A percentile compares a stretch with the other conserved stretches of the same genome.
Evolutionary conservation across 768 basidiomycete species (phyloP).

Genomic region (Boletus pseudo-olivaceus): DNA sequence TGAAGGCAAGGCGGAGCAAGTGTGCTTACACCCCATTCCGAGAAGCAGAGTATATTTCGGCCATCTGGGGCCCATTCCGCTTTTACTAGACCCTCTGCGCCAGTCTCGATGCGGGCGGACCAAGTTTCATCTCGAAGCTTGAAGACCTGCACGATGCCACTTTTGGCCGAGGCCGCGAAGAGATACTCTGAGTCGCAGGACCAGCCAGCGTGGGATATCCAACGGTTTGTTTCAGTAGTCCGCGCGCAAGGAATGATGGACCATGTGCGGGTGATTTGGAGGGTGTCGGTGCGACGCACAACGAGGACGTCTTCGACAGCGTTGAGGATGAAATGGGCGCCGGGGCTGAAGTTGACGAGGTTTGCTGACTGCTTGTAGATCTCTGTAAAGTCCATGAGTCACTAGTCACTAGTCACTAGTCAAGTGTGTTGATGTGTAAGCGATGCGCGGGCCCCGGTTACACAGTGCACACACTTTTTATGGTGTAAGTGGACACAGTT

Average conservation of each 20-base stretch:
- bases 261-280: slow-evolving; percentile 83
- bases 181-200: slow-evolving; percentile 87
- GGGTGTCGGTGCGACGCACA: slow-evolving; percentile 78
- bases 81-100: slow-evolving; percentile 78
- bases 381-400: slow-evolving; percentile 80
- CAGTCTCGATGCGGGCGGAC: slow-evolving; percentile 74
- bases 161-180: slow-evolving; percentile 72
- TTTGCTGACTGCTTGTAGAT: slow-evolving; percentile 69
- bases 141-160: slow-evolving; percentile 69
- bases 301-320: slow-evolving; percentile 77
- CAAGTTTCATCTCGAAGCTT: slow-evolving; percentile 78
- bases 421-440: not conserved
- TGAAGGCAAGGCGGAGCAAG: not conserved
- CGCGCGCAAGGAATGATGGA: slow-evolving; percentile 55
- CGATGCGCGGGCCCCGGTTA: no score
- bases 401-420: no score
- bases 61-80: slow-evolving; percentile 92
- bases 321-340: slow-evolving; percentile 81
- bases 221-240: slow-evolving; percentile 33
- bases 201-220: slow-evolving; percentile 79
- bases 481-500: no score
- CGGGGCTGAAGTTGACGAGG: slow-evolving; percentile 82
- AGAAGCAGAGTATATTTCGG: slow-evolving; percentile 80
- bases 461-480: no score
- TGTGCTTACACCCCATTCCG: slow-evolving; percentile 84